Evolutionary conservation across 2,329 filamentous ascomycete genomes (phyloP).

Genomic region (Scedosporium boydii): DNA sequence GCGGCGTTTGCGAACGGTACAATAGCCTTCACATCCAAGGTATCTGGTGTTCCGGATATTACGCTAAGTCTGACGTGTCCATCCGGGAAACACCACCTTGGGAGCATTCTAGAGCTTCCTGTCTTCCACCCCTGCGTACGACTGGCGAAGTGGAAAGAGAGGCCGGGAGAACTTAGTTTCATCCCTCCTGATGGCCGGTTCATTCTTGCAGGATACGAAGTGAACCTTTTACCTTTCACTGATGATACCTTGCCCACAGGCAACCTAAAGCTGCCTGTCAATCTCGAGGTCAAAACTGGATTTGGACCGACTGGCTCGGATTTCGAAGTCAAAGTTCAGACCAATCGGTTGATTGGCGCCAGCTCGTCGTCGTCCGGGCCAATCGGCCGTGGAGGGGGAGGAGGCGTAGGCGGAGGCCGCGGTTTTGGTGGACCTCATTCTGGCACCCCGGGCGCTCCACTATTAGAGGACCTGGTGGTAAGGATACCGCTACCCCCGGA

Average conservation of each 20-base stretch:
- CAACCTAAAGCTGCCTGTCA: constrained; percentile 71
- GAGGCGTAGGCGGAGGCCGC: constrained; percentile 21
- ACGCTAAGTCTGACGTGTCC: constrained; percentile 69
- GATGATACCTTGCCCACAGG: constrained; percentile 45
- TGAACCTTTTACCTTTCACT: constrained; percentile 72
- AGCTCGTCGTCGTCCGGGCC: constrained; percentile 35
- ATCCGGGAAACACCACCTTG: constrained; percentile 68
- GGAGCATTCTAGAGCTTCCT: constrained; percentile 69
- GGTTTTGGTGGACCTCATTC: constrained; percentile 30
- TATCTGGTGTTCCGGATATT: constrained; percentile 91
- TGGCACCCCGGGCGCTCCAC: constrained; percentile 48
- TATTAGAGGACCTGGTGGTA: constrained; percentile 68
- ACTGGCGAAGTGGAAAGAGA: constrained; percentile 79
- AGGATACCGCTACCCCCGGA: constrained; percentile 68
- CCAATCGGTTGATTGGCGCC: constrained; percentile 44
- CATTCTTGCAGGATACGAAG: constrained; percentile 87
- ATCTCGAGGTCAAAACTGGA: constrained; percentile 70
- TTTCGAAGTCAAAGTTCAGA: constrained; percentile 75
- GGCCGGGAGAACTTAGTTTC: constrained; percentile 87
- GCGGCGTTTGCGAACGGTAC: constrained; percentile 84
- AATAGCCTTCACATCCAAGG: constrained; percentile 89
- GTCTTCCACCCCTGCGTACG: constrained; percentile 96
- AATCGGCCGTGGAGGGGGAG: constrained; percentile 16
- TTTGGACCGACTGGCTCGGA: constrained; percentile 69
- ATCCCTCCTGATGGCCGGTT: constrained; percentile 92